A percentile compares a stretch with the other conserved stretches of the same genome.
These are phyloP conservation scores for Oenanthe sinensis DNA, from an alignment of 129 eudicot genomes.

Conservation along the genomic window DNA sequence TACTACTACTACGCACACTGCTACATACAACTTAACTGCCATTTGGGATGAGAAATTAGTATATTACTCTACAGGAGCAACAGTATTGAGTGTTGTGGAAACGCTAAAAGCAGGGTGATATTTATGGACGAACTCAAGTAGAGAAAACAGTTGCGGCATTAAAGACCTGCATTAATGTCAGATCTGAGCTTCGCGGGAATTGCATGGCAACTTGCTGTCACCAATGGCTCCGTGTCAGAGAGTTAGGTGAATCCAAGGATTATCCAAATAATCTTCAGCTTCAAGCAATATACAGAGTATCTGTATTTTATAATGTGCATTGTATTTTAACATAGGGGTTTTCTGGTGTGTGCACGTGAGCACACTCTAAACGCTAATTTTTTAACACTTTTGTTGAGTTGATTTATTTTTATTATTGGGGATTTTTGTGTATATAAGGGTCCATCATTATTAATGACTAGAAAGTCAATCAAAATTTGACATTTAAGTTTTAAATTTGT, in stretches of 20 bases:
- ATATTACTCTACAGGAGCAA: neutral
- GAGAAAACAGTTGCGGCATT: slow-evolving; percentile 1
- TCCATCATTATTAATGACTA: too few species aligned
- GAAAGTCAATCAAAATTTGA: too few species aligned
- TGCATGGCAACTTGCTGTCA: slow-evolving; percentile 2
- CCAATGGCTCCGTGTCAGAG: slow-evolving; percentile 2
- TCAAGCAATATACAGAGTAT: neutral
- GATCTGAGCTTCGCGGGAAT: neutral
- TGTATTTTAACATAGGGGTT: neutral
- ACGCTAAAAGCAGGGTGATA: neutral
- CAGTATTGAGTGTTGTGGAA: neutral
- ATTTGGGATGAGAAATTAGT: neutral
- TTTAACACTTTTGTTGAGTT: too few species aligned
- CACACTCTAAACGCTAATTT: too few species aligned
- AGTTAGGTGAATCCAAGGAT: neutral
- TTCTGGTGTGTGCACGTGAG: too few species aligned
- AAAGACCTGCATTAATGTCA: slow-evolving; percentile 1
- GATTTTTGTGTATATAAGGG: too few species aligned
- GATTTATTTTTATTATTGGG: too few species aligned
- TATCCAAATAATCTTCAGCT: neutral
- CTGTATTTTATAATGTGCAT: neutral
- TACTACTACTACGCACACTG: neutral
- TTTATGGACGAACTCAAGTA: neutral
- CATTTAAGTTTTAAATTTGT: too few species aligned
- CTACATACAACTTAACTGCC: neutral